Percentiles rank a stretch among this genome's conserved stretches.
phyloP scores from a whole-genome alignment of 2,329 filamentous ascomycete species.

The Fusarium sp. region DNA sequence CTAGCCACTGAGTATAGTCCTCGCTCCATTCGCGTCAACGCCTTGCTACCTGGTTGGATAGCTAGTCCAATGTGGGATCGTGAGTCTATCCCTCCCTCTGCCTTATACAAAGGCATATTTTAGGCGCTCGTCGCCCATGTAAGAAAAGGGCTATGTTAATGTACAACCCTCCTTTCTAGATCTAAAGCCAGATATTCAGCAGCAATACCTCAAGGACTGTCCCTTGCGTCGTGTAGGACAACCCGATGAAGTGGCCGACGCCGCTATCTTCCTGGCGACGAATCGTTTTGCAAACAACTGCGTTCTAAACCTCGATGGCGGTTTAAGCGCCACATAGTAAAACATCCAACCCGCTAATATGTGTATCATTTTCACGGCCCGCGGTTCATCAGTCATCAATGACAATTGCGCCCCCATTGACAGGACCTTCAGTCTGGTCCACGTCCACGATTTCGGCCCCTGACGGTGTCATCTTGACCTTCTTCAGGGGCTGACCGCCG shows the following conservation, averaged over 20 bases:
- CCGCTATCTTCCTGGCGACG: constrained; percentile 78
- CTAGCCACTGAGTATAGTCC: constrained; percentile 71
- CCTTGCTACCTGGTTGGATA: constrained; percentile 85
- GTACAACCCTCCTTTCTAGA: constrained; percentile 53
- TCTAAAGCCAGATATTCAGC: constrained; percentile 54
- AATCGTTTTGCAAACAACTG: constrained; percentile 91
- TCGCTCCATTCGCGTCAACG: constrained; percentile 78
- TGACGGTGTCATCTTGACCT: constrained; percentile 56
- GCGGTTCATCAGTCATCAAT: constrained; percentile 66
- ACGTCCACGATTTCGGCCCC: constrained; percentile 60
- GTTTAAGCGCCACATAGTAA: constrained; percentile 74
- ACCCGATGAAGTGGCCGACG: constrained; percentile 81
- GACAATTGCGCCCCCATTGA: constrained; percentile 70
- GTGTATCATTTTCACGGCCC: constrained; percentile 7
- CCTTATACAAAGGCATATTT: constrained; percentile 17
- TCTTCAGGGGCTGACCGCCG: constrained; percentile 59
- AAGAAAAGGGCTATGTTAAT: constrained; percentile 51
- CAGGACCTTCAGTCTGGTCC: constrained; percentile 53
- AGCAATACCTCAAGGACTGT: constrained; percentile 62
- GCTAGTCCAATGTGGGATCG: constrained; percentile 82
- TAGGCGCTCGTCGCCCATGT: constrained; percentile 13
- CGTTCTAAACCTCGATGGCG: constrained; percentile 86
- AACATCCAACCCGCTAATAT: constrained; percentile 19
- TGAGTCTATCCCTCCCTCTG: constrained; percentile 55
- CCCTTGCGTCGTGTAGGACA: constrained; percentile 75